Base-by-base conservation (phyloP, 2,329 filamentous ascomycete species). In the Canariomyces notabilis region DNA sequence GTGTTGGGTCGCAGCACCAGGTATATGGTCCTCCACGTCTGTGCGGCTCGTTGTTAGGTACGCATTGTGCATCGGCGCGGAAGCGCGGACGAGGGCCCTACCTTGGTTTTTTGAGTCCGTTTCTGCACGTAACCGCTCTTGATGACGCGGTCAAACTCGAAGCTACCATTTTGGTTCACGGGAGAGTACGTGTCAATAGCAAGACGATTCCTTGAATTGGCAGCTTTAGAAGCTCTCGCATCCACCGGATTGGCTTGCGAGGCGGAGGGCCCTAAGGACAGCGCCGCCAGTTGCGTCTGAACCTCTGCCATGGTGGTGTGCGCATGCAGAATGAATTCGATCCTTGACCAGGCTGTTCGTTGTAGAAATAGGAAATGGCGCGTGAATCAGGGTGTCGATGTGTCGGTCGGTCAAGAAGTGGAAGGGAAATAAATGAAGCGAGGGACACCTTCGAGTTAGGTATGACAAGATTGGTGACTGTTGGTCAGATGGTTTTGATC, bases 101-200 rank as follows among this genome's bases (percentile, higher is more conserved):
- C 88, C 83, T 94, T 95, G 50, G 91, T 97, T 73, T 91, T 95
- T 59, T 90, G 85, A 15, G 89, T 94, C 57, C 91, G 82, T 68
- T 95, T 95, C 61, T 86, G 79, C 32, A 95, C 82, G 56, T 85
- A 85, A 49, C 91, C 90, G 47, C 85, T 82, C 70, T 95, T 97
- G 65, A 97, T 78, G 45, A 97, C 87, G 41, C 89, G 84, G 66
- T 98, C 93, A 61, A 94, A 95, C 61, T 93, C 90, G 65, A 95
- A 98, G 66, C 89, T 93, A 52, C 93, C 93, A 66, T 95, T 90
- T 66, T 95, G 85, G 63, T 91, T 95, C 54, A 97, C 89, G 4
- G 89, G 88, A 22, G 88, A 93, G 61, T 89, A 82, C 14, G 82
- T 75, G 54, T 86, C 81, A 35, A 84, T 62, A 20, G 70, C 72